Percentiles rank a stretch among this genome's conserved stretches.
These are phyloP conservation scores for Viola pubescens DNA, from an alignment of 441 rosid genomes.

Conservation along the genomic window DNA sequence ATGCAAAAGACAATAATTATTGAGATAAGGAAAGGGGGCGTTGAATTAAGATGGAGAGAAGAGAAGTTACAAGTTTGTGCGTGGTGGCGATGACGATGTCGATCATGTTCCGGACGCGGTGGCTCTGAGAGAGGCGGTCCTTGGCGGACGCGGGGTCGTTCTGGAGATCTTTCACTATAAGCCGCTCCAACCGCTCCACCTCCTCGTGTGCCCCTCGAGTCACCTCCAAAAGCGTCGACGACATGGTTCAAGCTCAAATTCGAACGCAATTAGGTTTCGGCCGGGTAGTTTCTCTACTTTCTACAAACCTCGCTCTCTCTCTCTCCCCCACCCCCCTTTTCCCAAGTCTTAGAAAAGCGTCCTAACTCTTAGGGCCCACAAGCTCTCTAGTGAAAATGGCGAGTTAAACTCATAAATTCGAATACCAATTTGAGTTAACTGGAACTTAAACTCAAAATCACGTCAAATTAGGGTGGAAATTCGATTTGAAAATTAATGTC, in stretches of 20 bases:
- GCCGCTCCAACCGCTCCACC: constrained; percentile 75
- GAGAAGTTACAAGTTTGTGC: constrained; percentile 48
- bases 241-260: constrained; percentile 31
- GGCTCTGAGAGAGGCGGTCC: constrained; percentile 81
- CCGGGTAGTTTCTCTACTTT: too few species aligned
- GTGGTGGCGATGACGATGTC: constrained; percentile 54
- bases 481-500: too few species aligned
- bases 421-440: too few species aligned
- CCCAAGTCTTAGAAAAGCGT: too few species aligned
- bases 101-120: constrained; percentile 83
- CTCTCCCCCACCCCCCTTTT: too few species aligned
- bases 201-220: constrained; percentile 91
- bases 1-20: background rate
- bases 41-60: background rate
- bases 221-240: constrained; percentile 85
- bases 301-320: too few species aligned
- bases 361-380: too few species aligned
- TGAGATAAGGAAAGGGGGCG: background rate
- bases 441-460: too few species aligned
- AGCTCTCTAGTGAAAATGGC: too few species aligned
- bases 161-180: constrained; percentile 85
- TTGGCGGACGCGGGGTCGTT: constrained; percentile 54
- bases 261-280: background rate
- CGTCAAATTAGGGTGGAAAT: too few species aligned
- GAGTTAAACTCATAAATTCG: too few species aligned